Conservation (phyloP, 768 basidiomycete genomes). For the Boletus edulis region DNA sequence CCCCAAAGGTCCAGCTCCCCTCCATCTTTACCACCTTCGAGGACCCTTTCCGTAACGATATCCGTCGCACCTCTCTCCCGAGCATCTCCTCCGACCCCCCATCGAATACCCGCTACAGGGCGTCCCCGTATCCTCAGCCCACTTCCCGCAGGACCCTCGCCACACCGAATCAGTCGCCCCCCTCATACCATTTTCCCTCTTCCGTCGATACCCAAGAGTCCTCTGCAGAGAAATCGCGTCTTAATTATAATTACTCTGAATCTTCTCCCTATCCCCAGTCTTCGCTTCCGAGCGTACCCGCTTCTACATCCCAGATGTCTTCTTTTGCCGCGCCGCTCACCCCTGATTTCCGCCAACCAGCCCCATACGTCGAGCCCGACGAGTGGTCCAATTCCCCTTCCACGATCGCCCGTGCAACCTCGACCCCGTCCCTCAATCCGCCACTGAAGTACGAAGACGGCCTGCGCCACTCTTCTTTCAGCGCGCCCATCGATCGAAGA, state of each 20-base stretch:
- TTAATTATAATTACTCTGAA: slow-evolving; percentile 41
- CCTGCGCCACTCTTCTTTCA: slow-evolving; percentile 67
- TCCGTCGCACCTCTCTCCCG: slow-evolving; percentile 64
- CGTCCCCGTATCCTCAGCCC: slow-evolving; percentile 56
- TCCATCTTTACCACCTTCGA: slow-evolving; percentile 72
- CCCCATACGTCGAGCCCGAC: slow-evolving; percentile 44
- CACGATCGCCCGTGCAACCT: slow-evolving; percentile 64
- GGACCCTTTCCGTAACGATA: slow-evolving; percentile 52
- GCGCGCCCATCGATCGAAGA: slow-evolving; percentile 50
- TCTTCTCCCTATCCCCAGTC: slow-evolving; percentile 48
- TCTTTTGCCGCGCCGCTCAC: slow-evolving; percentile 47
- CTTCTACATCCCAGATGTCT: slow-evolving; percentile 50
- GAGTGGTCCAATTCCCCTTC: slow-evolving; percentile 56
- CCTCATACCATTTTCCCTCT: slow-evolving; percentile 57
- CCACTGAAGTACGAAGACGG: slow-evolving; percentile 69
- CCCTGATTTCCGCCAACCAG: slow-evolving; percentile 46
- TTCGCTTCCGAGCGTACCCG: slow-evolving; percentile 51
- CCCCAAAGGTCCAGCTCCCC: slow-evolving; percentile 62
- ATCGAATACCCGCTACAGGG: slow-evolving; percentile 44
- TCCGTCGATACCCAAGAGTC: slow-evolving; percentile 38
- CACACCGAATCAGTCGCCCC: slow-evolving; percentile 39
- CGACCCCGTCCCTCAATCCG: slow-evolving; percentile 49
- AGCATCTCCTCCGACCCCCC: slow-evolving; percentile 50
- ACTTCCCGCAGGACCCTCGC: slow-evolving; percentile 47
- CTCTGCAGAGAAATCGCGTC: slow-evolving; percentile 38